Conservation (phyloP, 495 filamentous ascomycete species). For the Neurospora tetrasperma region DNA sequence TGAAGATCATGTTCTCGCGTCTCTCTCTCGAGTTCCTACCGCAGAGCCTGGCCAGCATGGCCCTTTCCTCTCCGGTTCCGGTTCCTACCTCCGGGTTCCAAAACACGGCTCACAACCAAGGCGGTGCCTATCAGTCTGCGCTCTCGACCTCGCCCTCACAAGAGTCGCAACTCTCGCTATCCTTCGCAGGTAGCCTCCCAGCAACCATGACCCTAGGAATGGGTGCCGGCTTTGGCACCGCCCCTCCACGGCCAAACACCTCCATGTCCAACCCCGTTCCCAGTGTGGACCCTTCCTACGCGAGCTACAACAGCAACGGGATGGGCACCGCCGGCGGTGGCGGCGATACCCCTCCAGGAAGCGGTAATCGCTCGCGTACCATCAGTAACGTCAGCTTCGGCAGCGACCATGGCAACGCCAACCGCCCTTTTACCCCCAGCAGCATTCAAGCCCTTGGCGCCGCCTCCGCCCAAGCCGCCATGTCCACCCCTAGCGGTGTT, state of each 20-base stretch:
- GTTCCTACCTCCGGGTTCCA: constrained; percentile 29
- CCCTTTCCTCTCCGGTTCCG: constrained; percentile 29
- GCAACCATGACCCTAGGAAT: background rate
- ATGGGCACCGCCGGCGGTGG: constrained; percentile 66
- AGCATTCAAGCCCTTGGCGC: constrained; percentile 30
- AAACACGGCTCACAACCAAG: constrained; percentile 4
- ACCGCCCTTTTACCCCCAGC: constrained; percentile 44
- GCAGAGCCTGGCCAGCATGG: constrained; percentile 43
- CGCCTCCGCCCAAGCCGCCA: constrained; percentile 19
- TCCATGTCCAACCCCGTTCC: constrained; percentile 39
- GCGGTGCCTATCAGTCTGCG: constrained; percentile 6
- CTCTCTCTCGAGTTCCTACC: constrained; percentile 74
- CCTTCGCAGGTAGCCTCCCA: constrained; percentile 26
- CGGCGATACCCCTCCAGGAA: constrained; percentile 41
- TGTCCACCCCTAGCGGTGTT: background rate
- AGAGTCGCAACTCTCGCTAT: constrained; percentile 28
- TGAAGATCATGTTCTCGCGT: constrained; percentile 84
- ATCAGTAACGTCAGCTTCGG: constrained; percentile 79
- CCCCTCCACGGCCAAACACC: constrained; percentile 49
- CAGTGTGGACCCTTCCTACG: constrained; percentile 52
- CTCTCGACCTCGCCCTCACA: constrained; percentile 22
- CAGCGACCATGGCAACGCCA: constrained; percentile 34
- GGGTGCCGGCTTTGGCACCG: constrained; percentile 13
- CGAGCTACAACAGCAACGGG: constrained; percentile 67
- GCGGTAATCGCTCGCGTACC: constrained; percentile 54